Base-by-base conservation (phyloP, 257 asterid species). In the Solanum medicagineum region DNA sequence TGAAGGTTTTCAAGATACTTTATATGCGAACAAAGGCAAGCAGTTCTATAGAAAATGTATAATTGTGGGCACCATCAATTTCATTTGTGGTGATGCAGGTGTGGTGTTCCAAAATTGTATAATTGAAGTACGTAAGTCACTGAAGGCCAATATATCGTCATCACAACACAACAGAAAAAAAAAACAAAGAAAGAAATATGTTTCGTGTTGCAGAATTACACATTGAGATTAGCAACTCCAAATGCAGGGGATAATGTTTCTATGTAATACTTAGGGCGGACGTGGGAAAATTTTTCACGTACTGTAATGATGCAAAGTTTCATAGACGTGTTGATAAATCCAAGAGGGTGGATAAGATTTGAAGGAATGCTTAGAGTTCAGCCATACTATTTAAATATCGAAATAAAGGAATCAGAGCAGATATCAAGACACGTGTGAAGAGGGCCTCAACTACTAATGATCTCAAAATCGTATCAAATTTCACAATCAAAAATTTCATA, bases 1-100 rank as follows among this genome's bases (percentile, higher is more conserved):
- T 14, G 57, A 36, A 4, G 88, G 87, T 0, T 80, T 54, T 22
- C 88, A 88, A 80, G 86, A 88, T 26, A 88, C 88, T 3, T 1
- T 88, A 6, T 63, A 66, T 5, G n/a, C 80, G 4, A 6, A 19
- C 0, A 0, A 1, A 2, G 85, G 83, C 1, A 32, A 8, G 11
- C 84, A 77, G 7, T 85, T 88, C 69, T 88, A 66, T 5, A 55
- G 80, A 16, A 81, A 79, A 0, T 88, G 88, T 8, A 53, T 57
- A 19, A 80, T 88, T 47, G 12, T n/a, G 3, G 86, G 88, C 7
- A 59, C 89, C 4, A 7, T 86, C 2, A 87, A 88, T n/a, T 86
- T 88, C 26, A 88, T 86, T 0, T 86, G 56, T 12, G 89, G 85
- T 1, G 86, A 29, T 29, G 2, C 29, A 29, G 2, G 29, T 29